phyloP scores from a whole-genome alignment of 345 rosid genomes.

The Hevea brasiliensis region DNA sequence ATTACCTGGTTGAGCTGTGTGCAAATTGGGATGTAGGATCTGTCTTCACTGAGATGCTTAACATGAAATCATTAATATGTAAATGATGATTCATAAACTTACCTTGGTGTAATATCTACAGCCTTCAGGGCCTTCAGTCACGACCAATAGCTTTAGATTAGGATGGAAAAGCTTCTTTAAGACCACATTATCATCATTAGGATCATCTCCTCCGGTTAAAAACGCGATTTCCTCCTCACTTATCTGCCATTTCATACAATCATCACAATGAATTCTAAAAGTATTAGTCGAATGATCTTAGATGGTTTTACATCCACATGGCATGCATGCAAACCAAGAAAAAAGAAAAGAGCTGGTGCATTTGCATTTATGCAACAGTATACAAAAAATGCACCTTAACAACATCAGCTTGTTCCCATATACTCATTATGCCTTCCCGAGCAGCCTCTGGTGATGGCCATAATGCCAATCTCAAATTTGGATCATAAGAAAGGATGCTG shows the following conservation, averaged over 20 bases:
- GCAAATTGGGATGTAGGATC: neutral
- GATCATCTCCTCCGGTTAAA: slow-evolving; percentile 41
- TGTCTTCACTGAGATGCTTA: neutral
- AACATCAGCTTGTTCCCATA: slow-evolving; percentile 90
- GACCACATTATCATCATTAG: slow-evolving; percentile 43
- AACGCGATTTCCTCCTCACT: slow-evolving; percentile 92
- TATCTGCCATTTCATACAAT: slow-evolving; percentile 42
- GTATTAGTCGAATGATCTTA: neutral
- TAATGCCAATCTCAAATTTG: slow-evolving; percentile 81
- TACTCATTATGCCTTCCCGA: slow-evolving; percentile 70
- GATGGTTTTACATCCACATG: neutral
- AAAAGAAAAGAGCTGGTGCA: neutral
- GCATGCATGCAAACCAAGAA: neutral
- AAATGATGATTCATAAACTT: slow-evolving; percentile 10
- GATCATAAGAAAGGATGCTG: slow-evolving; percentile 86
- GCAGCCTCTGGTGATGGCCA: slow-evolving; percentile 96
- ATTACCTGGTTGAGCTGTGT: neutral
- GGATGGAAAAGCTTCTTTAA: slow-evolving; percentile 62
- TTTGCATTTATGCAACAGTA: neutral
- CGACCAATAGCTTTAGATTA: slow-evolving; percentile 75
- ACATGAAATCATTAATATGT: neutral
- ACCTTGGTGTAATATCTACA: slow-evolving; percentile 97
- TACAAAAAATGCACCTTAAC: slow-evolving; percentile 58
- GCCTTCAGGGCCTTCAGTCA: slow-evolving; percentile 89
- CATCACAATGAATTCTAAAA: slow-evolving; percentile 4